Conservation (phyloP, 1,284 basidiomycete genomes). For the Thelephora terrestris region DNA sequence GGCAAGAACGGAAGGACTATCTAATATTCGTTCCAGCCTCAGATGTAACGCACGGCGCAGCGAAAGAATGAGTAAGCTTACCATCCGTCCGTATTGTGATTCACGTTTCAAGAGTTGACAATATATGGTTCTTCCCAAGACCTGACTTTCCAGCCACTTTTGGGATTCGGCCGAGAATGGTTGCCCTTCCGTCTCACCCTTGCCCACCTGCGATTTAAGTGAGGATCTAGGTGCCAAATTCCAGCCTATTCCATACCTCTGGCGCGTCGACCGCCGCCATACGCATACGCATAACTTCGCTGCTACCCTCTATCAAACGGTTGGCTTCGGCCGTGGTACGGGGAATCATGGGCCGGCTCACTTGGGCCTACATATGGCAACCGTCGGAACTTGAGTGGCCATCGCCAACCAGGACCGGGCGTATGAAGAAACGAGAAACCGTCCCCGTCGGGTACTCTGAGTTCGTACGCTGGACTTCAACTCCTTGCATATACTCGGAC, state of each 20-base stretch:
- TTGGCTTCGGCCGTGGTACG: neutral
- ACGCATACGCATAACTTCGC: conserved; percentile 72
- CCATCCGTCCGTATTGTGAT: conserved; percentile 79
- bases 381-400: conserved; percentile 58
- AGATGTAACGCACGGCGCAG: neutral
- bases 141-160: conserved; percentile 53
- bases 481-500: conserved; percentile 2
- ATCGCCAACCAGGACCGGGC: conserved; percentile 61
- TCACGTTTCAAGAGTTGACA: conserved; percentile 56
- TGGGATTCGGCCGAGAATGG: conserved; percentile 62
- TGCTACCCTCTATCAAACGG: neutral
- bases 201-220: neutral
- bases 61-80: conserved; percentile 33
- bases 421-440: conserved; percentile 80
- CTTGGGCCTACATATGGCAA: conserved; percentile 57
- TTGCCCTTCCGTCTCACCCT: conserved; percentile 33
- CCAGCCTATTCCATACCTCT: conserved; percentile 42
- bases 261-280: conserved; percentile 87
- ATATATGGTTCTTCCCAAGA: conserved; percentile 49
- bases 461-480: neutral
- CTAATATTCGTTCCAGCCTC: neutral
- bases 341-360: conserved; percentile 18
- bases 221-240: neutral
- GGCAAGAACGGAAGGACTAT: neutral
- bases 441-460: conserved; percentile 76